Conservation (phyloP, 2,329 filamentous ascomycete species). For the Alternaria arborescens region DNA sequence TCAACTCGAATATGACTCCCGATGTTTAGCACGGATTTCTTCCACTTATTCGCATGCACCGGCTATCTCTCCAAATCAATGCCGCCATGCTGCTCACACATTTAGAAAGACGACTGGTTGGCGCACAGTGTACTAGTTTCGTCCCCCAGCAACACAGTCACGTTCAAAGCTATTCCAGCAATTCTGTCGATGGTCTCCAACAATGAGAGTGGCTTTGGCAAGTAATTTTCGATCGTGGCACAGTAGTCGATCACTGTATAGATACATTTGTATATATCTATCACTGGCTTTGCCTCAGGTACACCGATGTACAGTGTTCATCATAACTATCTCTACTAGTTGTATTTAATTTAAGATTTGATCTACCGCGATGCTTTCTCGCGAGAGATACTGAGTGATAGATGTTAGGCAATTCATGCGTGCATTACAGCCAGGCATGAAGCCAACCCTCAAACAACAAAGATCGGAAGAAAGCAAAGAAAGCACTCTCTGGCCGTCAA, state of each 20-base stretch:
- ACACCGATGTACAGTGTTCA: not conserved
- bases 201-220: not conserved
- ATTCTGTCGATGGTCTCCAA: not conserved
- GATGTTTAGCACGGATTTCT: too few species aligned
- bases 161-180: not conserved
- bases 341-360: not conserved
- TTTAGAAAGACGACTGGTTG: not conserved
- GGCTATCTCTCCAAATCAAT: too few species aligned
- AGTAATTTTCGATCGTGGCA: not conserved
- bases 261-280: not conserved
- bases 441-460: not conserved
- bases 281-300: not conserved
- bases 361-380: not conserved
- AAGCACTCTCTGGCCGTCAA: not conserved
- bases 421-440: not conserved
- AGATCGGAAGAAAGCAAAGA: not conserved
- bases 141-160: not conserved
- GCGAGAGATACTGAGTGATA: not conserved
- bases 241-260: not conserved
- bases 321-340: not conserved
- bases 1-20: not conserved
- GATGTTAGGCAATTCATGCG: not conserved
- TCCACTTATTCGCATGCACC: too few species aligned
- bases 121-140: not conserved
- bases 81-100: not conserved